Percentiles rank a stretch among this genome's conserved stretches.
Evolutionary conservation across 2,329 filamentous ascomycete genomes (phyloP).

Genomic region (Phialocephala subalpina): DNA sequence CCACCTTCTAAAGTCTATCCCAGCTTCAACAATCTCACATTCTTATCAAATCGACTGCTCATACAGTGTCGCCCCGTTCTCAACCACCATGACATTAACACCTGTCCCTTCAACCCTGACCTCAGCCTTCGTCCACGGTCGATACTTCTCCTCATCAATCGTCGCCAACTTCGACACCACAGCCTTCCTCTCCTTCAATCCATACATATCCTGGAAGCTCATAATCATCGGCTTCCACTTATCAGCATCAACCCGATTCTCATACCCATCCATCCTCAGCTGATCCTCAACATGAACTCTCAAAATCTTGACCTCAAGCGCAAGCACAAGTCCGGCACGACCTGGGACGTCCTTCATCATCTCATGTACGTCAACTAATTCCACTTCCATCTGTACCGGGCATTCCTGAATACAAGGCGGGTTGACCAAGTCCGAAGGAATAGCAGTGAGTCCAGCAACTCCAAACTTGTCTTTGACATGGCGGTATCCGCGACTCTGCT

Average conservation of each 20-base stretch:
- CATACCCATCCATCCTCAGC: conserved; percentile 46
- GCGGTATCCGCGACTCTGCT: conserved; percentile 1
- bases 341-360: conserved; percentile 44
- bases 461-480: conserved; percentile 18
- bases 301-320: conserved; percentile 48
- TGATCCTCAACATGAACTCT: conserved; percentile 45
- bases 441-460: neutral
- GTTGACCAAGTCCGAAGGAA: neutral
- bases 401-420: conserved; percentile 49
- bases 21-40: too few relatives aligned
- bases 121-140: neutral
- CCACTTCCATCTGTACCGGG: conserved; percentile 52
- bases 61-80: neutral
- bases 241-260: conserved; percentile 51
- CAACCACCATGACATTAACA: neutral
- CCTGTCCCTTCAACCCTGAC: neutral
- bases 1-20: neutral
- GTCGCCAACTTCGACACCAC: conserved; percentile 34
- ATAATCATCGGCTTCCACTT: conserved; percentile 53
- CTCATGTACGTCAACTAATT: conserved; percentile 44
- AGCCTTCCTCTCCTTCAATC: conserved; percentile 42
- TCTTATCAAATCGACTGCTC: neutral
- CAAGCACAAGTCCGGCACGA: conserved; percentile 35
- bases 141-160: conserved; percentile 46
- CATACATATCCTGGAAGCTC: conserved; percentile 53